Evolutionary conservation across 352 stramenopile species (phyloP).

Genomic region (Pythium aphanidermatum): DNA sequence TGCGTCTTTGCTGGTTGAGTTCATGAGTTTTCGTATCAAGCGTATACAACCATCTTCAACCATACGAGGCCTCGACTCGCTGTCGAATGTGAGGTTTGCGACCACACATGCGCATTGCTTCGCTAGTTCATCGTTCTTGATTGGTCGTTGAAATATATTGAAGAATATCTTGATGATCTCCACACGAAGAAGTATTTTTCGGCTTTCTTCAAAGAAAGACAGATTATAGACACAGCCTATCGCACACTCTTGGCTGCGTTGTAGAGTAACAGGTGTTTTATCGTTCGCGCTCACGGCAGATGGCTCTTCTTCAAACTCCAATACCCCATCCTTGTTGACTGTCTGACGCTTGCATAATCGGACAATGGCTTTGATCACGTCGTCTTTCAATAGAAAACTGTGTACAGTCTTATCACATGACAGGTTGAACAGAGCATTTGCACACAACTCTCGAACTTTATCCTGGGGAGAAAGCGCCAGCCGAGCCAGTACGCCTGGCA

Average conservation of each 20-base stretch:
- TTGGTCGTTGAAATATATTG: conserved; percentile 56
- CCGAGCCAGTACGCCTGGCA: conserved; percentile 43
- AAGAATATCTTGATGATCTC: conserved; percentile 58
- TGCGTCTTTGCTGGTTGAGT: conserved; percentile 45
- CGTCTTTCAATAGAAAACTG: conserved; percentile 58
- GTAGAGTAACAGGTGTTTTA: conserved; percentile 39
- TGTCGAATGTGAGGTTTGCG: conserved; percentile 74
- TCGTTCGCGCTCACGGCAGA: conserved; percentile 19
- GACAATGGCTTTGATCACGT: conserved; percentile 65
- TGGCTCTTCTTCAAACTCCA: conserved; percentile 56
- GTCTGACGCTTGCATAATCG: conserved; percentile 48
- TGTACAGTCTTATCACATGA: conserved; percentile 69
- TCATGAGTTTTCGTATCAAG: conserved; percentile 66
- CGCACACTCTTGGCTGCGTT: conserved; percentile 62
- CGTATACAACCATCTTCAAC: conserved; percentile 61
- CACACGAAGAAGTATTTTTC: conserved; percentile 51
- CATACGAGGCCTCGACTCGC: conserved; percentile 46
- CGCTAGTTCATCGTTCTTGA: conserved; percentile 61
- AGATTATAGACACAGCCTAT: conserved; percentile 76
- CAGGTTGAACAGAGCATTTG: conserved; percentile 76
- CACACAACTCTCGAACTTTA: conserved; percentile 60
- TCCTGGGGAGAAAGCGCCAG: conserved; percentile 38
- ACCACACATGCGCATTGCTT: conserved; percentile 57
- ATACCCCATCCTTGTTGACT: conserved; percentile 32
- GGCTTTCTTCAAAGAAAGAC: conserved; percentile 61